These are phyloP conservation scores for Tympanopsis confertula DNA, from an alignment of 2,329 filamentous ascomycete species.

Conservation along the genomic window DNA sequence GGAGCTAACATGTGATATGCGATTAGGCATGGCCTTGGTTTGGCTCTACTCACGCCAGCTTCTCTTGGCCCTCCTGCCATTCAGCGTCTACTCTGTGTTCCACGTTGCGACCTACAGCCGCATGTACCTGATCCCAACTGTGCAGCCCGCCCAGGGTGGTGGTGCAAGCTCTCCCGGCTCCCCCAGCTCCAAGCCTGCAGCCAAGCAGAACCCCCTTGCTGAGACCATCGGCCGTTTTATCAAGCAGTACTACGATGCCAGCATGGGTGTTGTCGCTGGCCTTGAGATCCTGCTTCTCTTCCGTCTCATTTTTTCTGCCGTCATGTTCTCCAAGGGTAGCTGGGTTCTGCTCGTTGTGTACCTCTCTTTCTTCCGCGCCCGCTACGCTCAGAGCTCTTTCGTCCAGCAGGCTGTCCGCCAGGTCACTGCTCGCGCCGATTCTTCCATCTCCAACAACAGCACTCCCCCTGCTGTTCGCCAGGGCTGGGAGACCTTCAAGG, in stretches of 20 bases:
- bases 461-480: not conserved
- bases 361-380: not conserved
- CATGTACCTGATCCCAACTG: slow-evolving; percentile 78
- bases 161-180: slow-evolving; percentile 42
- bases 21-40: slow-evolving; percentile 75
- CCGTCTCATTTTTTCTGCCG: not conserved
- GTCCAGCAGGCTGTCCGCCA: slow-evolving; percentile 1
- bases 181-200: slow-evolving; percentile 37
- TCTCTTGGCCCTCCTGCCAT: slow-evolving; percentile 80
- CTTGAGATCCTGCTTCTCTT: not conserved
- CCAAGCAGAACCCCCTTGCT: slow-evolving; percentile 6
- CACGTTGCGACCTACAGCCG: slow-evolving; percentile 95
- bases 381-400: not conserved
- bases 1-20: not conserved
- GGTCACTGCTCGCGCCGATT: not conserved
- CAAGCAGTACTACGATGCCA: slow-evolving; percentile 1
- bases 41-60: slow-evolving; percentile 91
- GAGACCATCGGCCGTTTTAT: not conserved
- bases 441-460: not conserved
- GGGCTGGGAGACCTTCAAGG: slow-evolving; percentile 1
- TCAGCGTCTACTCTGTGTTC: slow-evolving; percentile 95
- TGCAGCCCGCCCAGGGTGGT: slow-evolving; percentile 54
- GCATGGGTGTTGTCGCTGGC: not conserved
- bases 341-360: not conserved
- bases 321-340: slow-evolving; percentile 1